These are phyloP conservation scores for Neopestalotiopsis rosae DNA, from an alignment of 2,329 filamentous ascomycete genomes.

Conservation along the genomic window DNA sequence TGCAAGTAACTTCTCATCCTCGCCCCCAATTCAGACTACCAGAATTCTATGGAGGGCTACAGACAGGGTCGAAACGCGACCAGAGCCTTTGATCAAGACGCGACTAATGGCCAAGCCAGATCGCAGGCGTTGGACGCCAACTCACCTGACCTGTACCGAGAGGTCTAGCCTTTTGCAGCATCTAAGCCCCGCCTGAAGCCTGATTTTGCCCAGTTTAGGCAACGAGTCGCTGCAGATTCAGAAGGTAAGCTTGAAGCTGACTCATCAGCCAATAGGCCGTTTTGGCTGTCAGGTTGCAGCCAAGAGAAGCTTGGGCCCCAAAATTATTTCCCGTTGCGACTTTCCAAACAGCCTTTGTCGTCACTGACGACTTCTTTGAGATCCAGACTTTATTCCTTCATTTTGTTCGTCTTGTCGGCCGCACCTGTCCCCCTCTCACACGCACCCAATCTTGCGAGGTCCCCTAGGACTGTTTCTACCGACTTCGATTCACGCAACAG, in stretches of 20 bases:
- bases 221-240: not conserved
- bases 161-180: not conserved
- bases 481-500: not conserved
- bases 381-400: constrained; percentile 6
- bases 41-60: not conserved
- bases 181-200: not conserved
- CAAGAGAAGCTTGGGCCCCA: constrained; percentile 14
- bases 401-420: not conserved
- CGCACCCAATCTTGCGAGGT: not conserved
- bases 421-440: not conserved
- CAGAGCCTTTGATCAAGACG: not conserved
- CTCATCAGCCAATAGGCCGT: not conserved
- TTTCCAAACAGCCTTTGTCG: constrained; percentile 14
- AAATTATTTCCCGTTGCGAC: constrained; percentile 1
- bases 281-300: not conserved
- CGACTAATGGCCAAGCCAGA: not conserved
- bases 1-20: not conserved
- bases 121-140: not conserved
- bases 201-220: constrained; percentile 11
- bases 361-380: constrained; percentile 13
- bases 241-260: constrained; percentile 1
- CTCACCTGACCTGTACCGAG: not conserved
- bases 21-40: not conserved
- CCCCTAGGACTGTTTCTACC: not conserved
- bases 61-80: constrained; percentile 7